Base-by-base conservation (phyloP, 2,329 filamentous ascomycete species). In the Clonostachys solani region DNA sequence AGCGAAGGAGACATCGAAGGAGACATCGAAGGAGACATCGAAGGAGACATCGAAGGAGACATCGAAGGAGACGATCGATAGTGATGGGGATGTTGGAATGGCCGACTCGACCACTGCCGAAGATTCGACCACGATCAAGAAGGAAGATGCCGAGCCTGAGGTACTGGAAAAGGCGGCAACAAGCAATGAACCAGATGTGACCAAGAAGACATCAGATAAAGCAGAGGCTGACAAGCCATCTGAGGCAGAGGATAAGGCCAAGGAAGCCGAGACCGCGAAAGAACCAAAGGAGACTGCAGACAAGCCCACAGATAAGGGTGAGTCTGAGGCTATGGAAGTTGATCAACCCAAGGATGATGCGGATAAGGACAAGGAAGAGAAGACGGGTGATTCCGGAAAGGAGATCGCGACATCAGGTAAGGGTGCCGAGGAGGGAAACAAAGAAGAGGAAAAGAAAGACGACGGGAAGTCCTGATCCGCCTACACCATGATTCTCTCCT, bases 41-140 rank as follows among this genome's bases (percentile, higher is more conserved):
- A n/a, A n/a, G n/a, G n/a, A n/a, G n/a, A n/a, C n/a, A n/a, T 47
- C 35, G 6, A 51, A 61, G 36, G 52, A 52, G 12, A 23, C 44
- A 35, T 52, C 64, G 36, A 60, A 61, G 16, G 47, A 56, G 5
- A 66, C 65, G 34, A 59, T 69, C 5, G 75, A 80, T 33, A 61
- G 59, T 3, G 75, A 78, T 48, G 75, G 75, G 12, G 74, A 80
- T 54, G 65, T 79, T 7, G 73, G 75, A 10, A 80, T 80, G 75
- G 64, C 62, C 3, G 73, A 71, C 40, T 52, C 67, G 3, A 59
- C 62, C 1, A 51, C 63, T 2, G 53, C 53, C 10, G 55, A 63
- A 12, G 57, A 60, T 38, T 57, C 59, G 18, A 55, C 65, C n/a
- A 53, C 58, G 8, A 68, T 72, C 42, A 70, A 72, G 48, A 63